phyloP scores from a whole-genome alignment of 2,329 filamentous ascomycete genomes.

The Emmonsia crescens region DNA sequence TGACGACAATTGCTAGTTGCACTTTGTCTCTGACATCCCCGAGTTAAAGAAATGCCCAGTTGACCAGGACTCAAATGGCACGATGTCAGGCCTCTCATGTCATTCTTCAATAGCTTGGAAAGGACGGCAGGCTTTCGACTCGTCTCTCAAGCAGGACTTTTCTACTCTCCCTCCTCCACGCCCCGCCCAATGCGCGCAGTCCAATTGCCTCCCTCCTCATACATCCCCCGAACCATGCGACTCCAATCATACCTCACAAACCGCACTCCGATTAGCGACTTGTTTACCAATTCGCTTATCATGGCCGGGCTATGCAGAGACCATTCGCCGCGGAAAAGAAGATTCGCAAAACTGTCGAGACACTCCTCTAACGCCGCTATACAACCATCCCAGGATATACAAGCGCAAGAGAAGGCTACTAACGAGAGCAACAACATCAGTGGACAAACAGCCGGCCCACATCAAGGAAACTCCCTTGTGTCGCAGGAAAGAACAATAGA shows the following conservation, averaged over 20 bases:
- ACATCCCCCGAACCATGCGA: conserved; percentile 20
- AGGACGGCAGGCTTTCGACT: conserved; percentile 40
- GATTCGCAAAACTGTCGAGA: conserved; percentile 19
- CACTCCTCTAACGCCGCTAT: not conserved
- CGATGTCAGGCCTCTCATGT: conserved; percentile 55
- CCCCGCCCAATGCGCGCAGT: conserved; percentile 22
- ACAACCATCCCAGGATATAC: not conserved
- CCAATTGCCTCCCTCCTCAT: conserved; percentile 17
- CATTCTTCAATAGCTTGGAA: conserved; percentile 46
- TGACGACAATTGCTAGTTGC: not conserved
- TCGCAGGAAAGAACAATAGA: not conserved
- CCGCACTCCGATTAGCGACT: conserved; percentile 26
- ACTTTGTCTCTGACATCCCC: not conserved
- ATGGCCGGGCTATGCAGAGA: conserved; percentile 41
- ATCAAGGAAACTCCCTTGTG: not conserved
- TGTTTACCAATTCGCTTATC: conserved; percentile 45
- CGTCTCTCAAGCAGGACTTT: conserved; percentile 33
- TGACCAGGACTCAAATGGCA: conserved; percentile 30
- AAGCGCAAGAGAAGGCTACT: not conserved
- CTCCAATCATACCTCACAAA: conserved; percentile 17
- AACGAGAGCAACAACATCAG: not conserved
- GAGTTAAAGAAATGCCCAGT: not conserved
- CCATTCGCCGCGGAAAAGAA: conserved; percentile 32
- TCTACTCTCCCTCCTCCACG: conserved; percentile 19
- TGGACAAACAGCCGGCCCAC: not conserved